Evolutionary conservation across 1,284 basidiomycete genomes (phyloP), one percentile per base, ranked within the genome.

Genomic region (Trichosporon coremiiforme): DNA sequence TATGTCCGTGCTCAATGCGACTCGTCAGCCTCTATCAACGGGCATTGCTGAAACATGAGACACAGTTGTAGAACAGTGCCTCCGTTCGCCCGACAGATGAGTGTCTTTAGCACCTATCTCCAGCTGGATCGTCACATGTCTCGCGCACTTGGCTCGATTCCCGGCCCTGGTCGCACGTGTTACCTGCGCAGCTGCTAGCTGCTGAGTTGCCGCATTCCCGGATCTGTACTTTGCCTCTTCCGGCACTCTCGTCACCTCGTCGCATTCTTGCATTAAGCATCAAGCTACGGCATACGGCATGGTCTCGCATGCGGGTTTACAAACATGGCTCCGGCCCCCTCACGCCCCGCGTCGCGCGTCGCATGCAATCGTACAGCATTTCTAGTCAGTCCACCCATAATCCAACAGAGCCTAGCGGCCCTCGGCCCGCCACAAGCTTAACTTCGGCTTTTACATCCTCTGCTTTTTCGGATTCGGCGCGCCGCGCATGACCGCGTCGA

Each of bases 401-500:
- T 4, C 33, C 33, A 35, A 35, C 33, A 9, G 33, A n/a, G n/a
- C 33, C 33, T 4, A 17, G 17, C 22, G 22, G 22, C 12, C 33
- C 33, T 33, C 33, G 33, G 33, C 33, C 33, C 33, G 33, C 33
- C 3, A 33, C 33, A 33, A 33, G 33, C 33, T 33, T 4, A 33
- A 8, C 33, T 33, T 15, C 50, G n/a, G 35, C 31, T 7, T 38
- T 65, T n/a, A 71, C 65, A 66, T 8, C 38, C 62, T 25, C 10
- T 66, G 67, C 68, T 69, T 69, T n/a, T 25, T 35, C 5, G 70
- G 70, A 15, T 67, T 71, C 29, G 65, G 12, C 7, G 67, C 66
- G 45, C 70, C 69, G 41, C 67, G 65, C 65, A 66, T 64, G 15
- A 80, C 70, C 0, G 76, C 76, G 15, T 79, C 79, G 45, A 79